Percentiles rank a stretch among this genome's conserved stretches.
phyloP scores from a whole-genome alignment of 495 filamentous ascomycete genomes.

The Penicillium egyptiacum region DNA sequence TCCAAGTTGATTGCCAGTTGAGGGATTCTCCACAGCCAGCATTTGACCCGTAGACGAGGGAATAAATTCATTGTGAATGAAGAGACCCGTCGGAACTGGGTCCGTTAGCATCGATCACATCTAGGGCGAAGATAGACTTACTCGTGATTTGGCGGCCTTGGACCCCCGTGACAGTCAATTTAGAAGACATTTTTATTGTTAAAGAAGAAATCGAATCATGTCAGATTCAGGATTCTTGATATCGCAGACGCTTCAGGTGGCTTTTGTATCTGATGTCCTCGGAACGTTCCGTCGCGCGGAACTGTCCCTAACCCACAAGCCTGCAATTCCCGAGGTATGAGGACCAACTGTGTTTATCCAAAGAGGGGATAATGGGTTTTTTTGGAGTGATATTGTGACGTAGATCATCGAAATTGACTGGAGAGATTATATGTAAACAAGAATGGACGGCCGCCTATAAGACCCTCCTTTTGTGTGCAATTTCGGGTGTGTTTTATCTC shows the following conservation, averaged over 20 bases:
- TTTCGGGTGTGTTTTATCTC: neutral
- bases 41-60: conserved; percentile 19
- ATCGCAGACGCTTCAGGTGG: neutral
- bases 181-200: conserved; percentile 9
- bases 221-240: neutral
- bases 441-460: neutral
- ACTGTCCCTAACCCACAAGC: neutral
- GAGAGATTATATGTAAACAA: neutral
- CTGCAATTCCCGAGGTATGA: neutral
- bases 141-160: conserved; percentile 24
- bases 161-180: conserved; percentile 17
- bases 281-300: conserved; percentile 12
- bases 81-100: conserved; percentile 34
- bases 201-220: too few species aligned
- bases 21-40: conserved; percentile 28
- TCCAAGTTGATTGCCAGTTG: conserved; percentile 33
- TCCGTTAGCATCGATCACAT: neutral
- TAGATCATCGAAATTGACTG: neutral
- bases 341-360: neutral
- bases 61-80: conserved; percentile 43
- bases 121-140: neutral
- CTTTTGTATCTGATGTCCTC: conserved; percentile 7
- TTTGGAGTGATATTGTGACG: neutral
- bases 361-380: neutral
- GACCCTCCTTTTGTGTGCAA: neutral